phyloP scores from a whole-genome alignment of 1,139 yeast species.

The Blastobotrys persicus region DNA sequence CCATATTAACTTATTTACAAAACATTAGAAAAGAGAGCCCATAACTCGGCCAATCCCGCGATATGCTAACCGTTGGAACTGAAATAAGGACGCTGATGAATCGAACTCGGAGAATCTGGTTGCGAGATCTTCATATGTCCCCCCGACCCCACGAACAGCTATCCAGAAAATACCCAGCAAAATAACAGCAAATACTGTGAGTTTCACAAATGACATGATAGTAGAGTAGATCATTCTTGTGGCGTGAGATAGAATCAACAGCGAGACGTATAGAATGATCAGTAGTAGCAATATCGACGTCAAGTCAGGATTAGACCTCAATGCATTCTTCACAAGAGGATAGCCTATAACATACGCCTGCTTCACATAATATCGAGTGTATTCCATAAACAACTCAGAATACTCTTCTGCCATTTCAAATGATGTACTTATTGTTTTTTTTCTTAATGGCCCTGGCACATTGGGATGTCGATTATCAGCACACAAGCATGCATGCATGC shows the following conservation, averaged over 20 bases:
- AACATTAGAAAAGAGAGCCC: constrained; percentile 1
- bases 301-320: constrained; percentile 29
- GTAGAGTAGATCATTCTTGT: constrained; percentile 32
- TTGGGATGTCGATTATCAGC: background rate
- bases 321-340: constrained; percentile 18
- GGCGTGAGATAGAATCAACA: constrained; percentile 31
- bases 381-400: constrained; percentile 2
- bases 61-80: constrained; percentile 10
- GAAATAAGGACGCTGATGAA: constrained; percentile 1
- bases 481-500: background rate
- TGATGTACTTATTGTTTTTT: background rate
- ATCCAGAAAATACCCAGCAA: constrained; percentile 26
- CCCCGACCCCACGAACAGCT: constrained; percentile 29
- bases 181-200: constrained; percentile 21
- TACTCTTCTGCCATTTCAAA: constrained; percentile 7
- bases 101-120: constrained; percentile 13
- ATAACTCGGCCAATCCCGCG: constrained; percentile 6
- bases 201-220: constrained; percentile 27
- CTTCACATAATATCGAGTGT: background rate
- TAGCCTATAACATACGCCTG: constrained; percentile 9
- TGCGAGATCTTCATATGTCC: constrained; percentile 22
- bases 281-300: constrained; percentile 19
- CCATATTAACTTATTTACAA: background rate
- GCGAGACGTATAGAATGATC: constrained; percentile 29
- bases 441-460: background rate